Percentiles rank a stretch among this genome's conserved stretches.
Conservation (phyloP, 2,329 filamentous ascomycete species). For the Cladosporium cucumerinum region DNA sequence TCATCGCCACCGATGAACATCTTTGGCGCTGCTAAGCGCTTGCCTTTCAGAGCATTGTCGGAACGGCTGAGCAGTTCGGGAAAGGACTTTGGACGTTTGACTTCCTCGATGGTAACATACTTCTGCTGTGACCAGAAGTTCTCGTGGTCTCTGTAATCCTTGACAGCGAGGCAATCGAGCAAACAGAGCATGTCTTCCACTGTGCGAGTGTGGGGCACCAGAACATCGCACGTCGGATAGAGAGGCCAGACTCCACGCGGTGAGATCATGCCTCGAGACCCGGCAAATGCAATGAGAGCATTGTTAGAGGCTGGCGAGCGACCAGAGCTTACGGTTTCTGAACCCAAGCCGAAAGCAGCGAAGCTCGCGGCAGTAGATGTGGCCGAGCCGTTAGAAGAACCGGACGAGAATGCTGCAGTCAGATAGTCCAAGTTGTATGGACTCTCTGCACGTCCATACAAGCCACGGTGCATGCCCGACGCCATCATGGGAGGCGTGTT, state of each 20-base stretch:
- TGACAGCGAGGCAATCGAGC: slow-evolving; percentile 46
- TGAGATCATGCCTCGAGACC: slow-evolving; percentile 52
- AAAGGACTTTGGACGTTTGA: slow-evolving; percentile 34
- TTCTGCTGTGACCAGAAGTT: slow-evolving; percentile 57
- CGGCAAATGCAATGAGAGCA: slow-evolving; percentile 54
- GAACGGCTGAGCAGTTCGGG: slow-evolving; percentile 34
- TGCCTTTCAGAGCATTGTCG: slow-evolving; percentile 39
- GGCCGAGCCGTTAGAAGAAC: slow-evolving; percentile 57
- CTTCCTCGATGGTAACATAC: slow-evolving; percentile 42
- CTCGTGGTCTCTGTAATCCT: slow-evolving; percentile 42
- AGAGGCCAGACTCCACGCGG: slow-evolving; percentile 54
- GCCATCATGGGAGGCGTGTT: slow-evolving; percentile 61
- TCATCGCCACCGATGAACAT: slow-evolving; percentile 50
- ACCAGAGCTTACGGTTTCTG: slow-evolving; percentile 56
- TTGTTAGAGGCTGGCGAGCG: slow-evolving; percentile 58
- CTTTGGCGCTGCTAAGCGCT: slow-evolving; percentile 49
- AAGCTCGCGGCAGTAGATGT: slow-evolving; percentile 51
- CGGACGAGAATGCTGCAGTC: slow-evolving; percentile 55
- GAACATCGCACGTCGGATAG: slow-evolving; percentile 55
- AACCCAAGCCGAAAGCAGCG: slow-evolving; percentile 53
- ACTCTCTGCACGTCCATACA: slow-evolving; percentile 55
- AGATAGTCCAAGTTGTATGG: slow-evolving; percentile 55
- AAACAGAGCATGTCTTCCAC: slow-evolving; percentile 51
- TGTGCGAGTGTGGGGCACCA: slow-evolving; percentile 52
- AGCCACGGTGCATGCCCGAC: slow-evolving; percentile 56